Conservation (phyloP, 768 basidiomycete species). For the Panus rudis region DNA sequence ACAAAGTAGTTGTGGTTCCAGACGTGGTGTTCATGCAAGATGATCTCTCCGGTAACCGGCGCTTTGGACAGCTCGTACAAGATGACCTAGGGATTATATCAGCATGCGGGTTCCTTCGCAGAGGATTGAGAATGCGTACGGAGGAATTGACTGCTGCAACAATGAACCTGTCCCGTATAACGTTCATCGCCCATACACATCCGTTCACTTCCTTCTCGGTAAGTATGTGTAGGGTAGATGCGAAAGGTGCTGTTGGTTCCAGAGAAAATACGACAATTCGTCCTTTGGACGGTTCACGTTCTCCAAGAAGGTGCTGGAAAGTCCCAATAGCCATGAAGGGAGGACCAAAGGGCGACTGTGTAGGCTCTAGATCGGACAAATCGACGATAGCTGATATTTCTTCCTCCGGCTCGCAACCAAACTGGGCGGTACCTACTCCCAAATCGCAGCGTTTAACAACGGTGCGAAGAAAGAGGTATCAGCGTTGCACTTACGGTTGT, state of each 20-base stretch:
- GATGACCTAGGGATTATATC: slow-evolving; percentile 12
- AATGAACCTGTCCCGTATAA: slow-evolving; percentile 40
- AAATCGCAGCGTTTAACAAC: slow-evolving; percentile 16
- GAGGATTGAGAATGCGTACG: slow-evolving; percentile 35
- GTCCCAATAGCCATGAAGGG: slow-evolving; percentile 35
- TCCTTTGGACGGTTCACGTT: slow-evolving; percentile 38
- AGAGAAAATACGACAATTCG: slow-evolving; percentile 49
- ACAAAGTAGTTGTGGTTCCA: slow-evolving; percentile 87
- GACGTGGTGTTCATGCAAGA: slow-evolving; percentile 38
- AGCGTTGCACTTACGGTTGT: slow-evolving; percentile 32
- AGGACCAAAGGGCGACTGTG: not conserved
- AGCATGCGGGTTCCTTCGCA: not conserved
- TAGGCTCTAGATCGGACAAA: slow-evolving; percentile 11
- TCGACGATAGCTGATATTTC: slow-evolving; percentile 49
- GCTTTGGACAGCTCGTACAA: slow-evolving; percentile 40
- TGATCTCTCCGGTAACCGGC: no score
- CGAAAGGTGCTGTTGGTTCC: slow-evolving; percentile 11
- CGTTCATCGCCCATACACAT: slow-evolving; percentile 64
- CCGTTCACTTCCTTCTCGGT: slow-evolving; percentile 46
- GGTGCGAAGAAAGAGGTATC: not conserved
- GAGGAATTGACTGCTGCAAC: slow-evolving; percentile 72
- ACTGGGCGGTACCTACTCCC: slow-evolving; percentile 38
- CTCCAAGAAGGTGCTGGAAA: slow-evolving; percentile 21
- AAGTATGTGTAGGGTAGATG: slow-evolving; percentile 24
- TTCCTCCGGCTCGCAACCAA: slow-evolving; percentile 46